These are phyloP conservation scores for Paramecium primaurelia DNA, from an alignment of 73 alveolate species.

Conservation along the genomic window DNA sequence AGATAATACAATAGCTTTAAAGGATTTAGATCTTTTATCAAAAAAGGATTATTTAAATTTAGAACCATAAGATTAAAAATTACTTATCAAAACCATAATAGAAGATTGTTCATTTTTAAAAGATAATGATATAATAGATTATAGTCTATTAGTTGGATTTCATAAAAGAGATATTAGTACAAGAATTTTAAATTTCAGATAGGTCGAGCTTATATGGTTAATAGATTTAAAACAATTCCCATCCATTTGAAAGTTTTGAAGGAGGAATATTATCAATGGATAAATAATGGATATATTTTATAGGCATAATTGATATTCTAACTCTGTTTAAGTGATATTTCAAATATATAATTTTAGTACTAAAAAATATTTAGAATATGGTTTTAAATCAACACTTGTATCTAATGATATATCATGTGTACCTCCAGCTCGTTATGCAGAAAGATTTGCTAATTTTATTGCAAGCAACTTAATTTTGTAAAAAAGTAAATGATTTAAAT, in stretches of 20 bases:
- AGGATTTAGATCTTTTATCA: conserved; percentile 82
- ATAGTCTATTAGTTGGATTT: conserved; percentile 86
- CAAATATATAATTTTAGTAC: background rate
- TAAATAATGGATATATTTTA: conserved; percentile 74
- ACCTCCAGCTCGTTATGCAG: background rate
- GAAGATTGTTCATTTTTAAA: conserved; percentile 77
- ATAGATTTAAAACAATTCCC: background rate
- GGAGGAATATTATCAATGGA: conserved; percentile 77
- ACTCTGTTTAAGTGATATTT: conserved; percentile 56
- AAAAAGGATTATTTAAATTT: conserved; percentile 52
- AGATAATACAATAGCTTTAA: conserved; percentile 81
- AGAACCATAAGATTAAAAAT: conserved; percentile 14
- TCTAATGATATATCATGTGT: background rate
- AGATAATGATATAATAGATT: conserved; percentile 79
- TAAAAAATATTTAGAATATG: conserved; percentile 75
- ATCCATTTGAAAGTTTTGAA: conserved; percentile 60
- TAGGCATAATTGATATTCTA: conserved; percentile 93
- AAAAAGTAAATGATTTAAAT: background rate
- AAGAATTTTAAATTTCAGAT: conserved; percentile 11
- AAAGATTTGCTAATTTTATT: conserved; percentile 17
- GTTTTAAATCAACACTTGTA: conserved; percentile 55
- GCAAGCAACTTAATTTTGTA: background rate
- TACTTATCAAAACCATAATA: conserved; percentile 67
- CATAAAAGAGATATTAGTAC: conserved; percentile 65
- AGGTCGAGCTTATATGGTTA: background rate